Evolutionary conservation across 2,329 filamentous ascomycete species (phyloP), one percentile per base, ranked within the genome.

Genomic region (Calycina herbarum): DNA sequence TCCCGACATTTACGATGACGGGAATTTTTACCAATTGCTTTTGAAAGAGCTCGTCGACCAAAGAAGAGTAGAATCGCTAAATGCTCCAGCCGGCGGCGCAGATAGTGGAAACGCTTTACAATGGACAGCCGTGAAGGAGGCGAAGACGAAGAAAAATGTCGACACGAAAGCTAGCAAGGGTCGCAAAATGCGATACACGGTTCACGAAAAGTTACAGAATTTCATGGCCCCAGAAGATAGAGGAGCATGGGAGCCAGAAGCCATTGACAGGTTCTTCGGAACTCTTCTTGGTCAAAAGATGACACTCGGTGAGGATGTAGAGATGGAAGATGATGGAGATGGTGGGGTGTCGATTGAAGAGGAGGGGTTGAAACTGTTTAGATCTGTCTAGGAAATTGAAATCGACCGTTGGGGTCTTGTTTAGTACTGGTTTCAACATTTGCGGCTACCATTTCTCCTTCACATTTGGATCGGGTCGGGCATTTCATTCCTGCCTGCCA

Each of bases 151-250:
- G 79, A 91, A 92, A 75, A 86, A 89, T 35, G 91, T 98, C 4
- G 95, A 99, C 77, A 94, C 94, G 24, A 95, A 94, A 76, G 95
- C 95, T 0, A 96, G 92, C 76, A 98, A 98, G 79, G 95, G 95
- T 5, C 84, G 95, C 60, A 97, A 97, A 81, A 86, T 99, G 84
- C 85, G 93, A 48, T 99, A 94, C 79, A 95, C 92, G 17, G 93
- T 97, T 57, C 94, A 98, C 76, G 94, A 98, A 81, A 98, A 98
- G 82, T 79, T 99, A 74, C 92, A 97, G 80, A 97, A 97, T 78
- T 98, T 98, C 76, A 97, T 97, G 93, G 94, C 94, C 11, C 89
- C 93, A 0, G 93, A 97, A 77, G 91, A 96, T 76, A 83, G 92
- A 62, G 84, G 90, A 3, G 79, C 78, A 17, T 99, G 95, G 95